Conservation (phyloP, 2,329 filamentous ascomycete genomes). For the Cercospora sp. region DNA sequence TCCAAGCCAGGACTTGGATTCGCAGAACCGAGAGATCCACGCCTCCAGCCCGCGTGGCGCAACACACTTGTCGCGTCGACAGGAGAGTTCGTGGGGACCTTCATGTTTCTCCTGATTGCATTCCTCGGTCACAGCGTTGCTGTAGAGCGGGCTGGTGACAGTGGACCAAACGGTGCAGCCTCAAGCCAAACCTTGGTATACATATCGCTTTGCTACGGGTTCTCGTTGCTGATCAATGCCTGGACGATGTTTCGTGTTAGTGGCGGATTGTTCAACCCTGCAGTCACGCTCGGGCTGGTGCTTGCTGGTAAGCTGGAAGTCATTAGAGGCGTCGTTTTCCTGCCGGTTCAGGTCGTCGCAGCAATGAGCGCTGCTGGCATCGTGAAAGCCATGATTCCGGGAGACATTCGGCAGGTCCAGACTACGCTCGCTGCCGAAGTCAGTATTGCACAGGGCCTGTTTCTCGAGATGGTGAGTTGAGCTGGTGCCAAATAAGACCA, state of each 20-base stretch:
- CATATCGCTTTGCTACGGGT: conserved; percentile 34
- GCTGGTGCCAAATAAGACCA: too few species aligned
- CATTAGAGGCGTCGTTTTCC: conserved; percentile 31
- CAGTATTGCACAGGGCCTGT: conserved; percentile 34
- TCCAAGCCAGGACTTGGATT: conserved; percentile 11
- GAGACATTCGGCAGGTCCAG: conserved; percentile 31
- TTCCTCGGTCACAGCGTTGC: conserved; percentile 34
- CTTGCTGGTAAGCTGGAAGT: conserved; percentile 29
- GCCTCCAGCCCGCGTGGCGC: conserved; percentile 12
- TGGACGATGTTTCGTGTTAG: conserved; percentile 37
- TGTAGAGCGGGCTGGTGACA: conserved; percentile 27
- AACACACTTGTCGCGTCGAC: conserved; percentile 30
- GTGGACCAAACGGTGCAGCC: conserved; percentile 23
- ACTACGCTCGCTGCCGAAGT: conserved; percentile 34
- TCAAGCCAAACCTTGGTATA: conserved; percentile 34
- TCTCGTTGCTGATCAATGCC: conserved; percentile 35
- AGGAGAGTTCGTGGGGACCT: conserved; percentile 41
- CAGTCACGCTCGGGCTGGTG: conserved; percentile 37
- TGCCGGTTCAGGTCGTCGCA: conserved; percentile 36
- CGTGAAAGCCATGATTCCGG: conserved; percentile 35
- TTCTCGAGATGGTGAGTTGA: conserved; percentile 37
- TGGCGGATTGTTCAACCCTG: conserved; percentile 37
- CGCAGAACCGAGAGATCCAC: neutral
- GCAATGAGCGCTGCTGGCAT: conserved; percentile 37
- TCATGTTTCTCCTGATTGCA: conserved; percentile 39